Conservation (phyloP, 768 basidiomycete genomes). For the Podaxis sp. region DNA sequence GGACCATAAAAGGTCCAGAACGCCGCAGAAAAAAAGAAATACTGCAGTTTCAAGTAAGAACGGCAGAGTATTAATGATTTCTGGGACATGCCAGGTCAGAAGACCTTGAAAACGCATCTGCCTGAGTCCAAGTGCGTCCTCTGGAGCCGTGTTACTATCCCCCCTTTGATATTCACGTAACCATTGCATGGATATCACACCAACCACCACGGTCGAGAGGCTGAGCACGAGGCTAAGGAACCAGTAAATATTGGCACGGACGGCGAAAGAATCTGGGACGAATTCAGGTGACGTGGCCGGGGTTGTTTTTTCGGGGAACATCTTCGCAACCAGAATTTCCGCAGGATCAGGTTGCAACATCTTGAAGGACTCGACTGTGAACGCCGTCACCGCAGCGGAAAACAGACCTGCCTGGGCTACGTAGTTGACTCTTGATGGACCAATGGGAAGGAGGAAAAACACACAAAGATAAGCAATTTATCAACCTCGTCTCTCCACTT, state of each 20-base stretch:
- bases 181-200: conserved; percentile 23
- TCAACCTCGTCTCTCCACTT: conserved; percentile 19
- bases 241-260: conserved; percentile 20
- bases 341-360: conserved; percentile 23
- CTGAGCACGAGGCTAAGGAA: conserved; percentile 20
- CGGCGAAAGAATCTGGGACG: conserved; percentile 5
- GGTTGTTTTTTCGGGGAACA: conserved; percentile 15
- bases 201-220: conserved; percentile 18
- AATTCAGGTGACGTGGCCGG: background rate
- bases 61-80: conserved; percentile 26
- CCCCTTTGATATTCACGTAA: conserved; percentile 22
- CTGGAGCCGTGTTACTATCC: conserved; percentile 9
- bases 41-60: conserved; percentile 28
- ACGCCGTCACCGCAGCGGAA: conserved; percentile 26
- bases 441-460: background rate
- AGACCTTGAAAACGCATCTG: conserved; percentile 30
- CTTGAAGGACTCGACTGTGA: conserved; percentile 24
- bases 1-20: conserved; percentile 28
- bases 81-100: conserved; percentile 26
- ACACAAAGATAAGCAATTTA: conserved; percentile 17
- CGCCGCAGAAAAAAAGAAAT: conserved; percentile 28
- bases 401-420: conserved; percentile 24
- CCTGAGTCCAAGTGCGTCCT: conserved; percentile 20
- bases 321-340: conserved; percentile 13
- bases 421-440: background rate